Conservation (phyloP, 1,139 yeast genomes). For the Nakaseomyces kungkrabaensis region DNA sequence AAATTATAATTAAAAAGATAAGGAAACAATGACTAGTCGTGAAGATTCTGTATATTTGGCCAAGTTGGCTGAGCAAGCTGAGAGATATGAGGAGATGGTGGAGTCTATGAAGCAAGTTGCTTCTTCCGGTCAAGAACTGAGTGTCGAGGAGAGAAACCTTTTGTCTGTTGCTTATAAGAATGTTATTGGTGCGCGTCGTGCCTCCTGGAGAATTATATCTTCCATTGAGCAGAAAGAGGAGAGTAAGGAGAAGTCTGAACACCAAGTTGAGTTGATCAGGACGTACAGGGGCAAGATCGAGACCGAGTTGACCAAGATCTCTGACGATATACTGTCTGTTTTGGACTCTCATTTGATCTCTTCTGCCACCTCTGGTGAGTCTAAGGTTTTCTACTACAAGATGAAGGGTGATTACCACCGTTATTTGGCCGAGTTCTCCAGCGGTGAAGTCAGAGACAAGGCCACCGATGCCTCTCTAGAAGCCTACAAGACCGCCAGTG, state of each 20-base stretch:
- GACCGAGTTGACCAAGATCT: conserved; percentile 81
- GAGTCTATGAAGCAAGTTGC: conserved; percentile 98
- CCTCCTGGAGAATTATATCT: conserved; percentile 97
- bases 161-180: conserved; percentile 96
- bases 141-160: conserved; percentile 95
- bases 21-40: conserved; percentile 44
- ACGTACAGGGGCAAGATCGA: conserved; percentile 93
- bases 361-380: conserved; percentile 91
- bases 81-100: conserved; percentile 99
- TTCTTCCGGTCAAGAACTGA: conserved; percentile 86
- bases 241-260: conserved; percentile 72
- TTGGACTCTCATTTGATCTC: conserved; percentile 84
- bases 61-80: conserved; percentile 98
- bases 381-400: conserved; percentile 95
- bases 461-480: conserved; percentile 90
- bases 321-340: conserved; percentile 86
- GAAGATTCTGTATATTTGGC: conserved; percentile 98
- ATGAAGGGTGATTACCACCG: conserved; percentile 99
- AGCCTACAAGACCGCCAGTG: conserved; percentile 91
- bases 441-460: conserved; percentile 81
- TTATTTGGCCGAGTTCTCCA: conserved; percentile 93
- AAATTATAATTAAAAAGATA: neutral
- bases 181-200: conserved; percentile 98
- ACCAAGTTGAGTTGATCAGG: conserved; percentile 79
- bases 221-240: conserved; percentile 98